Evolutionary conservation across 75 land plant species (phyloP), one percentile per base, ranked within the genome.

Genomic region (Cunninghamia lanceolata): DNA sequence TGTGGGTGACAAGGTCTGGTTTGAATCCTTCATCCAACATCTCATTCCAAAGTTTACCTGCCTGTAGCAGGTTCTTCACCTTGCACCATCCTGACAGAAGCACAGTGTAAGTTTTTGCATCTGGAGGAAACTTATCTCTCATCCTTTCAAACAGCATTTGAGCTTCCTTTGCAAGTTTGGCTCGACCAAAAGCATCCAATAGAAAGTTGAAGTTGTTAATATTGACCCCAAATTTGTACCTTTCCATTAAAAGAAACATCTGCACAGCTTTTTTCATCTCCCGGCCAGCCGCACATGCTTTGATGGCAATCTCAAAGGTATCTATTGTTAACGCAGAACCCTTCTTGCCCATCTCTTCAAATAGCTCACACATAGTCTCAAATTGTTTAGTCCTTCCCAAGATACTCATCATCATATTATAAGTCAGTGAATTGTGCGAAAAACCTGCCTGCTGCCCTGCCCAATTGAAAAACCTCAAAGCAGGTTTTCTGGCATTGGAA

Each of bases 401-500:
- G 13, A 95, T 84, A 6, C 11, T 6, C 90, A 95, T 88, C 92
- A 95, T 92, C 36, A 46, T 34, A 83, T 92, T 91, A 83, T 89
- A 95, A 25, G 95, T 91, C 50, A 80, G 53, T 0, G 90, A 87
- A 84, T 92, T 86, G 83, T 92, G 96, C 11, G 86, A 59, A 81
- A 85, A 94, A 2, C 91, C 92, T 4, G 88, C 87, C 68, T 86
- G 89, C 34, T 77, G 46, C 9, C 82, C 91, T 3, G 92, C 95
- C 96, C 96, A 95, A 35, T 88, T 84, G 82, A 95, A 95, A 87
- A 95, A 95, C 39, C 93, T 74, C 86, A 89, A 89, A 9, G 96
- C 94, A 1, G 92, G 94, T 45, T 87, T 88, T 34, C 90, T 59
- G 15, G 94, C 94, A 85, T 94, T 90, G n/a, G 87, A 79, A 84